Evolutionary conservation across 2,329 filamentous ascomycete genomes (phyloP).

Genomic region (Neofusicoccum laricinum): DNA sequence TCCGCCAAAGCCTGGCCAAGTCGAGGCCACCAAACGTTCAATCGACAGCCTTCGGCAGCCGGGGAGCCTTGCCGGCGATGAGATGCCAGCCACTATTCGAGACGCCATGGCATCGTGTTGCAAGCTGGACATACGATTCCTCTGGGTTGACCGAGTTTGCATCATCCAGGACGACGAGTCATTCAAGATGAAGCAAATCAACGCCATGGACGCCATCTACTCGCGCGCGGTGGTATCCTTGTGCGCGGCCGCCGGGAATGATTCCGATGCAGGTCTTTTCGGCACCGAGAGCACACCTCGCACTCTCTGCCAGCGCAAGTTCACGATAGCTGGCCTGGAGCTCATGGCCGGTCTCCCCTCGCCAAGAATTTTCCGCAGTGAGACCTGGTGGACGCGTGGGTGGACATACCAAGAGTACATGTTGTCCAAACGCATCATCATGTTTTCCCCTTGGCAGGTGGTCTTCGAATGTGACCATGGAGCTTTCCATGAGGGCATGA

Average conservation of each 20-base stretch:
- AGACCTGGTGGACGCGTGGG: neutral
- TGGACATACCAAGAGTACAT: neutral
- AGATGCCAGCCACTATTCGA: neutral
- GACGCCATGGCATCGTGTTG: neutral
- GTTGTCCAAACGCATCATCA: neutral
- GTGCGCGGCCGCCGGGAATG: neutral
- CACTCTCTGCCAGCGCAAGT: neutral
- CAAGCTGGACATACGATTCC: neutral
- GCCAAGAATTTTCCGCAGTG: neutral
- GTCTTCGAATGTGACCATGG: neutral
- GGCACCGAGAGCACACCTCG: neutral
- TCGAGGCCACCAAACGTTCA: neutral
- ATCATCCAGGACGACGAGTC: constrained; percentile 10
- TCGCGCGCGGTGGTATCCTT: neutral
- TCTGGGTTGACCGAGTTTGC: constrained; percentile 1
- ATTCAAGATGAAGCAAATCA: neutral
- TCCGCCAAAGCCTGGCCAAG: neutral
- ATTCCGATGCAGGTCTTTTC: neutral
- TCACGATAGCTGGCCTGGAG: neutral
- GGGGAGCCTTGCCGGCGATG: neutral
- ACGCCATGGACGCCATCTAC: constrained; percentile 4
- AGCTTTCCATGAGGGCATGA: neutral
- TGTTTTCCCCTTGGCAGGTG: neutral
- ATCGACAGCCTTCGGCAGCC: neutral
- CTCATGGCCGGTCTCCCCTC: neutral